Evolutionary conservation across 1,284 basidiomycete species (phyloP).

Genomic region (Cutaneotrichosporon sp.): DNA sequence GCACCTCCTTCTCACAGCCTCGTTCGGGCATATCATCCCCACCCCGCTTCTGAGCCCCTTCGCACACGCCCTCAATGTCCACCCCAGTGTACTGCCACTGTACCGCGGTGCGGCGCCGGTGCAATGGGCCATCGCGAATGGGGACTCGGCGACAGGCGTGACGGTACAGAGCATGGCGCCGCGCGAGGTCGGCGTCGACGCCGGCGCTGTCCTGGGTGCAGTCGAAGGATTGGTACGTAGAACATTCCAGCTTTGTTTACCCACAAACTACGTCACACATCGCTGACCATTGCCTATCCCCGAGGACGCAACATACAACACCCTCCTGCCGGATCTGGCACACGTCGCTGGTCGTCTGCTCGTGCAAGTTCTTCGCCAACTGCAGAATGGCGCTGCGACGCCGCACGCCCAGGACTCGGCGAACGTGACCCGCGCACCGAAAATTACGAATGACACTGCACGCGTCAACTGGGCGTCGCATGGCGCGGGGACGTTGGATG

Average conservation of each 20-base stretch:
- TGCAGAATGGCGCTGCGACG: slow-evolving; percentile 59
- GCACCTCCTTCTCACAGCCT: slow-evolving; percentile 79
- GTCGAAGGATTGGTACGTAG: slow-evolving; percentile 43
- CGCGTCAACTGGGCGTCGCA: slow-evolving; percentile 63
- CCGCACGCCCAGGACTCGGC: slow-evolving; percentile 57
- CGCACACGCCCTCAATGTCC: slow-evolving; percentile 77
- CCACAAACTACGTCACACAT: neutral
- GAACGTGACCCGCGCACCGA: slow-evolving; percentile 60
- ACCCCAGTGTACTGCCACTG: slow-evolving; percentile 84
- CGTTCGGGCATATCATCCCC: slow-evolving; percentile 86
- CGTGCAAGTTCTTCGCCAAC: slow-evolving; percentile 66
- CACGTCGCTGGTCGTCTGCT: slow-evolving; percentile 67
- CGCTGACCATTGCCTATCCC: slow-evolving; percentile 55
- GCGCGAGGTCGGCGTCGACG: slow-evolving; percentile 50
- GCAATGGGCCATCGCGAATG: slow-evolving; percentile 74
- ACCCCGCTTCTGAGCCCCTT: slow-evolving; percentile 67
- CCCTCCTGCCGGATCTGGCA: slow-evolving; percentile 65
- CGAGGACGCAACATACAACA: slow-evolving; percentile 58
- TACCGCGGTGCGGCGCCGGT: slow-evolving; percentile 91
- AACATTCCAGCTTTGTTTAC: neutral
- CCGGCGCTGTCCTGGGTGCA: slow-evolving; percentile 51
- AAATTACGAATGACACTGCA: slow-evolving; percentile 62
- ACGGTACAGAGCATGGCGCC: slow-evolving; percentile 58
- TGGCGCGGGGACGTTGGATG: slow-evolving; percentile 59
- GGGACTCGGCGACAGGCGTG: slow-evolving; percentile 65